These are phyloP conservation scores for Solanum dulcamara DNA, from an alignment of 257 asterid species.

Conservation along the genomic window DNA sequence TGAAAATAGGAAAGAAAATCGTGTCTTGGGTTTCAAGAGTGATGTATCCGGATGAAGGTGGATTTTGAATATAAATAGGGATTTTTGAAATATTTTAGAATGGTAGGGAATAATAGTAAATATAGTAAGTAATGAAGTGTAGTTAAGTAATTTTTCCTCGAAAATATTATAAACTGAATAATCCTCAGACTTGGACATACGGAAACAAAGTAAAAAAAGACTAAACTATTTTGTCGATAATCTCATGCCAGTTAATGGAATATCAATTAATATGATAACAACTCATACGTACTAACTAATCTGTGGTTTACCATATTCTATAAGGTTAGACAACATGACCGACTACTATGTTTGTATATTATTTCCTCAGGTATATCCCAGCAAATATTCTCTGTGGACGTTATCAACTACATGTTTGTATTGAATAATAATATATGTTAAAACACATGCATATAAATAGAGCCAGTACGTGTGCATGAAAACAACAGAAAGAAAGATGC, in stretches of 20 bases:
- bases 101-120: too few relatives aligned
- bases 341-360: neutral
- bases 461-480: slow-evolving; percentile 2
- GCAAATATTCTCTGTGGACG: neutral
- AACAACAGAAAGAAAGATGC: neutral
- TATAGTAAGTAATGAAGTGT: too few relatives aligned
- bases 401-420: neutral
- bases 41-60: too few relatives aligned
- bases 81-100: too few relatives aligned
- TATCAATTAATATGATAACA: neutral
- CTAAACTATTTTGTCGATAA: neutral
- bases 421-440: neutral
- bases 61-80: too few relatives aligned
- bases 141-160: too few relatives aligned
- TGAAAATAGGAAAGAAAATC: too few relatives aligned
- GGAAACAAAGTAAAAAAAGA: neutral
- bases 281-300: neutral
- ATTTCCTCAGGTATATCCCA: neutral
- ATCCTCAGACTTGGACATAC: neutral
- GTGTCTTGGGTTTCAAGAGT: too few relatives aligned
- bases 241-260: neutral
- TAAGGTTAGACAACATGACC: neutral
- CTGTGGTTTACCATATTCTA: neutral
- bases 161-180: too few relatives aligned
- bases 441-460: neutral